Evolutionary conservation across 805 yeast species (phyloP), one percentile per base, ranked within the genome.

Genomic region (Saturnispora serradocipensis): DNA sequence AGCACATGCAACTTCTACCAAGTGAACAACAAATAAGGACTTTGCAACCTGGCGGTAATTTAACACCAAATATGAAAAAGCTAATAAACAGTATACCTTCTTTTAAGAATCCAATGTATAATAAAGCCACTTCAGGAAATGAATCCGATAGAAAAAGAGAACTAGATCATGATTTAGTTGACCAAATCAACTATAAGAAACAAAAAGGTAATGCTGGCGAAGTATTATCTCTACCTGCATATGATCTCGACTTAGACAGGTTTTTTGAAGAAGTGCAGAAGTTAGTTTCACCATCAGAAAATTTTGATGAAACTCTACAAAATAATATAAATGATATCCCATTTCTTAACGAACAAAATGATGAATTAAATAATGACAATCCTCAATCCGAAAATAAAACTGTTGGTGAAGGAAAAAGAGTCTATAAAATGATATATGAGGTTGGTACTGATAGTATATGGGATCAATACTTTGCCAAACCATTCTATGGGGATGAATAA

Each of bases 381-480:
- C 15, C 5, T 27, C 10, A 25, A 5, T 6, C 24, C 34, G 42
- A 3, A 3, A 44, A 46, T 34, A 18, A 36, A 30, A 16, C 28
- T 28, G 18, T 7, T 11, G 44, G 59, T 39, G 88, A 83, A 54
- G 84, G 82, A 4, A 75, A 73, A 54, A 69, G 72, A 48, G 74
- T 82, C 20, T 79, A 73, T 60, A 86, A 82, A 58, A 67, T 84
- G 70, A 75, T 84, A 54, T 77, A 74, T 58, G 84, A 78, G 61
- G 76, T 81, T 45, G 82, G 85, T 4, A 74, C 79, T 2, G 88
- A 82, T 51, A 71, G 81, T 25, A 81, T 83, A 34, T 82, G 88
- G 86, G 87, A 81, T 49, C 85, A 80, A 57, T 78, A 78, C 57
- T 80, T 81, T 60, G 67, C 69, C 1, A 60, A 62, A 18, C 58